Evolutionary conservation across 371 early-diverging fungal species (phyloP).

Genomic region (Saksenaea vasiformis): DNA sequence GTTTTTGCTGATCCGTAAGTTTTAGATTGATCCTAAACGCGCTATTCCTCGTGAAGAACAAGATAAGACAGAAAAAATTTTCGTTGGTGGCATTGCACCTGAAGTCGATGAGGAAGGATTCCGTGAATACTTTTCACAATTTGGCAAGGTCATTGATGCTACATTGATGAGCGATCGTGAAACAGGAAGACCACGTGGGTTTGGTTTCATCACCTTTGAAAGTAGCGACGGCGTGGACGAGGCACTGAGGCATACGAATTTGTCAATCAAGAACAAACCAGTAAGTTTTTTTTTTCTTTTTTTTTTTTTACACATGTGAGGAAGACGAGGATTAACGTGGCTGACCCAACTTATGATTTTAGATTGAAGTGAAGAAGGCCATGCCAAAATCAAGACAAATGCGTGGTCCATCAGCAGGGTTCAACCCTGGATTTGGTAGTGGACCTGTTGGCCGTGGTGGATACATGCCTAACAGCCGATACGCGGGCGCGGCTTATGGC

Average conservation of each 20-base stretch:
- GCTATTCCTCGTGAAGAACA: slow-evolving; percentile 83
- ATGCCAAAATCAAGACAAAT: slow-evolving; percentile 59
- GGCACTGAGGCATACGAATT: slow-evolving; percentile 48
- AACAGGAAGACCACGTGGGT: slow-evolving; percentile 79
- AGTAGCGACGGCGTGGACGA: slow-evolving; percentile 66
- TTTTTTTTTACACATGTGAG: no score
- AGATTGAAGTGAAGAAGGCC: slow-evolving; percentile 72
- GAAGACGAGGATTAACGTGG: no score
- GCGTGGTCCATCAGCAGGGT: slow-evolving; percentile 29
- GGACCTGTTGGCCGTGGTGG: slow-evolving; percentile 33
- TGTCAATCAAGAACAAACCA: slow-evolving; percentile 57
- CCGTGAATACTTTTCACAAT: slow-evolving; percentile 71
- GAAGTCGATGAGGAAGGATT: slow-evolving; percentile 85
- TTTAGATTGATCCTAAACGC: slow-evolving; percentile 87
- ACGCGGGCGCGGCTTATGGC: slow-evolving; percentile 40
- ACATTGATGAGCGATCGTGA: slow-evolving; percentile 78
- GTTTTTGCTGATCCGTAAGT: background rate
- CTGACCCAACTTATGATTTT: background rate
- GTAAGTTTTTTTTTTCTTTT: slow-evolving; percentile 32
- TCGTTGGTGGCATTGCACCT: slow-evolving; percentile 87
- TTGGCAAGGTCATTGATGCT: slow-evolving; percentile 77
- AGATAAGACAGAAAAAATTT: slow-evolving; percentile 85
- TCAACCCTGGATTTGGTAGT: slow-evolving; percentile 32
- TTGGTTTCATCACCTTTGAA: slow-evolving; percentile 83
- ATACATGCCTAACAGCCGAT: slow-evolving; percentile 46